Conservation (phyloP, 352 stramenopile species). For the Globisporangium megalacanthum region DNA sequence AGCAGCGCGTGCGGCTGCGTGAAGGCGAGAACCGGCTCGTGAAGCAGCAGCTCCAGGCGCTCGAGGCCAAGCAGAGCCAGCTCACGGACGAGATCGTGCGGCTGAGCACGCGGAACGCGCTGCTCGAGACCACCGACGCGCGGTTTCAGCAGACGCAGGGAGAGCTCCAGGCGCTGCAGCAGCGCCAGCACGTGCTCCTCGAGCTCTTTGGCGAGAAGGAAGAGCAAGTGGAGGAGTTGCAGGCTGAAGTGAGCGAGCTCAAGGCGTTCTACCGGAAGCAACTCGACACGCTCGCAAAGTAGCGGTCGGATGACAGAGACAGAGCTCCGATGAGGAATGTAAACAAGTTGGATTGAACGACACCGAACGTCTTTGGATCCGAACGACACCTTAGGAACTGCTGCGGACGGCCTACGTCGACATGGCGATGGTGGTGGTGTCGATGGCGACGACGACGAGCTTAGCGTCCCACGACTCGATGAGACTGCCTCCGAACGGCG, state of each 20-base stretch:
- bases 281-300: conserved; percentile 54
- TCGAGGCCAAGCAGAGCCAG: conserved; percentile 67
- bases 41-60: conserved; percentile 53
- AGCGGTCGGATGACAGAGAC: conserved; percentile 18
- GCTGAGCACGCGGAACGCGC: conserved; percentile 66
- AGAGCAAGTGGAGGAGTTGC: conserved; percentile 79
- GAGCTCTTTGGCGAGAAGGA: conserved; percentile 85
- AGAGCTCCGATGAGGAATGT: neutral
- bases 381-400: neutral
- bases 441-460: neutral
- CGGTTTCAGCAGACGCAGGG: conserved; percentile 43
- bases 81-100: conserved; percentile 69
- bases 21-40: conserved; percentile 74
- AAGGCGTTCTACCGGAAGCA: conserved; percentile 79
- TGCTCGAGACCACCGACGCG: conserved; percentile 53
- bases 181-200: conserved; percentile 76
- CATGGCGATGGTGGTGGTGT: neutral
- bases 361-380: neutral
- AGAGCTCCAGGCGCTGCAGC: conserved; percentile 48
- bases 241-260: conserved; percentile 68
- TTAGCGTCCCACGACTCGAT: neutral
- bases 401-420: neutral
- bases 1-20: conserved; percentile 63
- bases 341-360: neutral
- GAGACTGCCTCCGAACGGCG: neutral